Base-by-base conservation (phyloP, 495 filamentous ascomycete genomes). In the Cetradonia linearis region DNA sequence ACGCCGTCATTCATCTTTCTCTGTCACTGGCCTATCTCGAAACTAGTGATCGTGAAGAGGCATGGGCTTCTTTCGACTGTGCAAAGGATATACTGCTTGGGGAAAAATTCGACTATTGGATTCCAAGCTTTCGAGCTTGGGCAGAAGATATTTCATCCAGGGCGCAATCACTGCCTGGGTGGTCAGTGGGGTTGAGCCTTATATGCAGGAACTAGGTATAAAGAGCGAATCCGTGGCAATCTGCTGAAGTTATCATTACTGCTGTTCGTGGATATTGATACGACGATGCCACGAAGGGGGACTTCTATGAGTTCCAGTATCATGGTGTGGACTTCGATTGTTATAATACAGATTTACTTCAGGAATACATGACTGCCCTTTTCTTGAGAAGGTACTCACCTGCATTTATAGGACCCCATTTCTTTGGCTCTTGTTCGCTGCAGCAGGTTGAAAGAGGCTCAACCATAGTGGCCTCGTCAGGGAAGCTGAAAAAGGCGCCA, bases 401-500 rank as follows among this genome's bases (percentile, higher is more conserved):
- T 7, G 49, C 49, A 46, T 23, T 40, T 0, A 61, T 61, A 11
- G 58, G 8, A 28, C 40, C 55, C 58, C 38, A 74, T 59, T 67
- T 70, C 62, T 70, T 72, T 20, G 69, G 69, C 16, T 60, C 55
- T 28, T 67, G 60, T 40, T 66, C 62, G 6, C 66, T 63, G 63
- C 58, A 68, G 61, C 74, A 79, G 23, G 74, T 73, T 7, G 74
- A 69, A 50, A 81, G 58, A 46, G 71, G 72, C 61, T 81, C 74
- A 48, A 82, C 75, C 11, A 78, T 62, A 14, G 74, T 69, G 31
- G 77, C 69, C 46, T 68, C 66, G 64, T 81, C 73, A 2, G 78
- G 76, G 40, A 70, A 70, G 23, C 76, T 69, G 64, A 81, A 81
- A 65, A 75, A 81, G 14, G 78, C 76, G 56, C 81, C 79, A 34